Base-by-base conservation (phyloP, 1,284 basidiomycete species). In the Sporisorium iseilematis-ciliati region DNA sequence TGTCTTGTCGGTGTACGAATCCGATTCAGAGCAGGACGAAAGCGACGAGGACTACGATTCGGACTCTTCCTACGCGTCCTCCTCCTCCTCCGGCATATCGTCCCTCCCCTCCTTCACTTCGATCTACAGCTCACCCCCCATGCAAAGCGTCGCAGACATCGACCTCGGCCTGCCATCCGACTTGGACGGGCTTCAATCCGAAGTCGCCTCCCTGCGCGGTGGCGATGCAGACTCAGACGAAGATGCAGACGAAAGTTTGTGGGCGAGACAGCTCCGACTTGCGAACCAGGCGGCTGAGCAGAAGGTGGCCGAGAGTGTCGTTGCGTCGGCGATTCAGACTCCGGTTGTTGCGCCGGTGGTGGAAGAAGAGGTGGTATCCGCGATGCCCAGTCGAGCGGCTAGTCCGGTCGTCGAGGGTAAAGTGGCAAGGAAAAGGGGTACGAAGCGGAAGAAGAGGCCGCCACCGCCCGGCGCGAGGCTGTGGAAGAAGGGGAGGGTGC, bases 401-500 rank as follows among this genome's bases (percentile, higher is more conserved):
- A 71, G 54, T 48, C 68, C 68, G 2, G 57, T 58, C 7, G 16
- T 2, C n/a, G 43, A 54, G 40, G 58, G 16, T 16, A 55, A 53
- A 21, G 53, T 29, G 5, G 26, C 45, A 5, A 45, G 42, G 18
- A 23, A 48, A 21, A 46, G 51, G n/a, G 57, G 57, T 25, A 61
- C 40, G 26, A 75, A 71, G 65, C 26, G 57, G 26, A 71, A 59
- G 58, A 67, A 67, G 61, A 52, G 56, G 14, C 68, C 68, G 10
- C 73, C 73, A 18, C 73, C 73, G 35, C 73, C 73, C 2, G 68
- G 73, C 4, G 73, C 65, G 2, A 56, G 73, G 26, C 45, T 71
- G 26, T 75, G 73, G 73, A 75, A 75, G 63, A 66, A 71, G 23
- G 73, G 73, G 4, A 49, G 63, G 7, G 72, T 75, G 2, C 72